Percentiles rank a stretch among this genome's conserved stretches.
Conservation (phyloP, 352 stramenopile species). For the Globisporangium nodosum region DNA sequence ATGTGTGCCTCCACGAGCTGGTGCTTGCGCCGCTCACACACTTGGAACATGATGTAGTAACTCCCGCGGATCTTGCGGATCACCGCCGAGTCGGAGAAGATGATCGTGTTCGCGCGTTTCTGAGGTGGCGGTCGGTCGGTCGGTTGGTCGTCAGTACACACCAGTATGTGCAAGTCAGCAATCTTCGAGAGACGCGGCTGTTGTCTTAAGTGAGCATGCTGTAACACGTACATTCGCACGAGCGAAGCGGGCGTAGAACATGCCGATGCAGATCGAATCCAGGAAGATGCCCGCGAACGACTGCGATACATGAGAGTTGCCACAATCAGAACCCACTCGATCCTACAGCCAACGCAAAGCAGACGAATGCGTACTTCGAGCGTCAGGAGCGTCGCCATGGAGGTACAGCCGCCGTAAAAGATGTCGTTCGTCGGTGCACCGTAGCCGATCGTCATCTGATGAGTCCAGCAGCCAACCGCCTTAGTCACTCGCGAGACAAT, state of each 20-base stretch:
- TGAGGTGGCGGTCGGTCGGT: constrained; percentile 12
- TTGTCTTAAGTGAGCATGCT: not conserved
- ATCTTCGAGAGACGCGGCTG: not conserved
- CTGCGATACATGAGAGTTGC: constrained; percentile 14
- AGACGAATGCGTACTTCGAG: constrained; percentile 38
- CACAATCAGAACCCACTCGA: too few relatives aligned
- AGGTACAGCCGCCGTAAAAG: constrained; percentile 80
- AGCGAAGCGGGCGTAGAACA: constrained; percentile 82
- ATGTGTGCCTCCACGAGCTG: constrained; percentile 86
- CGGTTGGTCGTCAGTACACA: too few relatives aligned
- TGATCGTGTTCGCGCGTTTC: constrained; percentile 83
- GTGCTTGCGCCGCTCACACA: constrained; percentile 86
- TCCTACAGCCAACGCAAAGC: not conserved
- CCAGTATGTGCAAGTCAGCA: not conserved
- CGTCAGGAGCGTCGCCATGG: constrained; percentile 72
- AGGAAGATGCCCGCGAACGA: constrained; percentile 84
- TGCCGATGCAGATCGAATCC: constrained; percentile 83
- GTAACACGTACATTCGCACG: constrained; percentile 57
- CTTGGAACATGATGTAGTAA: constrained; percentile 91
- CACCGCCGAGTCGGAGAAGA: constrained; percentile 81
- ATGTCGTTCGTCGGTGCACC: constrained; percentile 84
- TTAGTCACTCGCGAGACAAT: not conserved
- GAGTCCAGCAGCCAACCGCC: not conserved
- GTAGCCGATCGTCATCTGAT: constrained; percentile 86
- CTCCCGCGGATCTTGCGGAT: constrained; percentile 87